Evolutionary conservation across 805 yeast genomes (phyloP).

Genomic region (Huiozyma sinensis): DNA sequence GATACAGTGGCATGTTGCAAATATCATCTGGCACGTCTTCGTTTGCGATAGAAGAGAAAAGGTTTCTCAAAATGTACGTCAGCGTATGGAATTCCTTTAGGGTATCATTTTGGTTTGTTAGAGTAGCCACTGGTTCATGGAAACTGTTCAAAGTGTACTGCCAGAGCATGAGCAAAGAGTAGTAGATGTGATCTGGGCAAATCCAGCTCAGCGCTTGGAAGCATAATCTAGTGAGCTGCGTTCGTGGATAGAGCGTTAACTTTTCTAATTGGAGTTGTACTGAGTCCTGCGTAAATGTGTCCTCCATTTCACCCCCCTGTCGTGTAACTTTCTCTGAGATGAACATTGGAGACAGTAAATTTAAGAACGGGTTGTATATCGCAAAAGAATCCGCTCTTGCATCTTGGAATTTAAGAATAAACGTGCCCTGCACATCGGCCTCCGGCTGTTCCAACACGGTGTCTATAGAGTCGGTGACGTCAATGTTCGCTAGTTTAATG

Average conservation of each 20-base stretch:
- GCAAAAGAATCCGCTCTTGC: conserved; percentile 26
- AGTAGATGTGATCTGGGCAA: conserved; percentile 8
- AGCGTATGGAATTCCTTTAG: conserved; percentile 4
- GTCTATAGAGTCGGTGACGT: neutral
- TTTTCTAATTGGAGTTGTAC: neutral
- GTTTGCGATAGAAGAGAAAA: neutral
- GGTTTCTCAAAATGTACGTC: neutral
- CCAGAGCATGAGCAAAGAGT: conserved; percentile 16
- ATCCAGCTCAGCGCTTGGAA: conserved; percentile 15
- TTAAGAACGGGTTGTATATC: conserved; percentile 24
- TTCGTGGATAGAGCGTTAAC: conserved; percentile 6
- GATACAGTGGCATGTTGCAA: conserved; percentile 4
- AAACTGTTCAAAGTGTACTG: conserved; percentile 9
- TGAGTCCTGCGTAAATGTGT: neutral
- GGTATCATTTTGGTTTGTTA: neutral
- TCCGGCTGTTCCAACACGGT: neutral
- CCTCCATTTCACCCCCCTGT: neutral
- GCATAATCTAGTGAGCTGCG: conserved; percentile 7
- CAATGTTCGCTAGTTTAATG: conserved; percentile 7
- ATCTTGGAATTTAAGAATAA: neutral
- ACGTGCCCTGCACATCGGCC: neutral
- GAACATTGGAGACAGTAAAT: conserved; percentile 17
- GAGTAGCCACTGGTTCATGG: neutral
- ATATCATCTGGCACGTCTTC: neutral
- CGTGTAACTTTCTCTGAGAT: no score